These are phyloP conservation scores for Karstenula rhodostoma DNA, from an alignment of 2,329 filamentous ascomycete genomes.

Conservation along the genomic window DNA sequence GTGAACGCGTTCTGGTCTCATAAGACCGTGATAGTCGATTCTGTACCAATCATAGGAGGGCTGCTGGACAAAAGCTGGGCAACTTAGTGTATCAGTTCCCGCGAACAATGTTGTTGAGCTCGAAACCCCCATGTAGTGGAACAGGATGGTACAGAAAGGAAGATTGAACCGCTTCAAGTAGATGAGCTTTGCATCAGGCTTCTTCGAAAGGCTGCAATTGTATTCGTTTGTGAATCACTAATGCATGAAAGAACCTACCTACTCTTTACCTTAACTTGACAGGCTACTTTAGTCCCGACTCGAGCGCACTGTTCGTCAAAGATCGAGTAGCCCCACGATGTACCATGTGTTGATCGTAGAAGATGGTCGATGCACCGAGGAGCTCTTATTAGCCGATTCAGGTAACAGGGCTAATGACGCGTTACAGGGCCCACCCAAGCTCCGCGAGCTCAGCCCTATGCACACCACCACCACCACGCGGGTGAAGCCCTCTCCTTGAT, in stretches of 20 bases:
- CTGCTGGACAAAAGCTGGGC: not conserved
- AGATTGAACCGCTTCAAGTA: too few relatives aligned
- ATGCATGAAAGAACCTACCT: too few relatives aligned
- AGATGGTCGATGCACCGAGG: not conserved
- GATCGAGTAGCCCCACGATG: not conserved
- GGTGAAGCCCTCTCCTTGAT: not conserved
- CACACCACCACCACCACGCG: constrained; percentile 4
- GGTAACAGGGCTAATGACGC: not conserved
- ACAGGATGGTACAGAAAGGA: too few relatives aligned
- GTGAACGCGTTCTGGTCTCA: not conserved
- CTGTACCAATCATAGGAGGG: not conserved
- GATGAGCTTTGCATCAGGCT: too few relatives aligned
- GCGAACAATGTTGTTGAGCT: not conserved
- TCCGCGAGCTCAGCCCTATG: constrained; percentile 7
- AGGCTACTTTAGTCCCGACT: too few relatives aligned
- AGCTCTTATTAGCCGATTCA: not conserved
- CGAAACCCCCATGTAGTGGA: too few relatives aligned
- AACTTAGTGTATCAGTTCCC: not conserved
- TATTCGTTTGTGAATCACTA: too few relatives aligned
- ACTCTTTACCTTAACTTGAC: too few relatives aligned
- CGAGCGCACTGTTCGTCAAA: too few relatives aligned
- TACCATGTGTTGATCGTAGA: not conserved
- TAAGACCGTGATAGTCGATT: not conserved
- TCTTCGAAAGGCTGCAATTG: too few relatives aligned
- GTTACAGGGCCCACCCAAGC: constrained; percentile 1